Conservation (phyloP, 768 basidiomycete genomes). For the Lanmaoa pseudosensibilis region DNA sequence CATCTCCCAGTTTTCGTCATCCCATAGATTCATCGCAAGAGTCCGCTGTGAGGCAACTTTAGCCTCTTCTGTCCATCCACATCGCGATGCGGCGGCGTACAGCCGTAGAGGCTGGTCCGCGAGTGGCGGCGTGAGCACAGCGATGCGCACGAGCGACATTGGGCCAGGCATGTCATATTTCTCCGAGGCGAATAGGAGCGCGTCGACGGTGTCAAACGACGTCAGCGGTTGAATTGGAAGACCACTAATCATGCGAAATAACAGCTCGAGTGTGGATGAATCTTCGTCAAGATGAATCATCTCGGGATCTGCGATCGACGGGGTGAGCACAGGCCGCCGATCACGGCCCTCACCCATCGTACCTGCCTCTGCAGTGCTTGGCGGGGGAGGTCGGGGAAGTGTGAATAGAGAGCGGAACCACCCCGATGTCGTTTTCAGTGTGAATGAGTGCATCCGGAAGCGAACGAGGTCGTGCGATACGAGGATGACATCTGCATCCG, state of each 20-base stretch:
- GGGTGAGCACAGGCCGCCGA: conserved; percentile 5
- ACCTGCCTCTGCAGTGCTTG: not conserved
- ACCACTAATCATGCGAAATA: conserved; percentile 64
- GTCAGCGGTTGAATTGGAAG: conserved; percentile 49
- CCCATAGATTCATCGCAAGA: conserved; percentile 52
- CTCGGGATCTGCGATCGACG: conserved; percentile 27
- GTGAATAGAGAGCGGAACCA: conserved; percentile 59
- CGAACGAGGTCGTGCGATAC: conserved; percentile 47
- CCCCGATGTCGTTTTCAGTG: conserved; percentile 59
- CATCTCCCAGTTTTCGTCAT: conserved; percentile 42
- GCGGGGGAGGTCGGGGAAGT: conserved; percentile 43
- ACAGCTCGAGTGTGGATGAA: conserved; percentile 48
- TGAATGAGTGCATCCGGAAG: conserved; percentile 60
- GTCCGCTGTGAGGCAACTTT: conserved; percentile 54
- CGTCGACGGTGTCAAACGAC: conserved; percentile 55
- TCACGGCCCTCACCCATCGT: not conserved
- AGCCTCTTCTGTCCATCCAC: conserved; percentile 58
- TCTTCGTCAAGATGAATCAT: conserved; percentile 60
- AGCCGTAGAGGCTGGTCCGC: conserved; percentile 51
- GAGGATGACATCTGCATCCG: conserved; percentile 57
- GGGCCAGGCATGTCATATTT: conserved; percentile 74
- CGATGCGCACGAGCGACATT: conserved; percentile 55
- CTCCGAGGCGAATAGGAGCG: conserved; percentile 60
- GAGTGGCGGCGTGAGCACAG: conserved; percentile 53
- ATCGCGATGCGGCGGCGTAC: conserved; percentile 55